Conservation (phyloP, 2,329 filamentous ascomycete genomes). For the Fusarium lyarnte region DNA sequence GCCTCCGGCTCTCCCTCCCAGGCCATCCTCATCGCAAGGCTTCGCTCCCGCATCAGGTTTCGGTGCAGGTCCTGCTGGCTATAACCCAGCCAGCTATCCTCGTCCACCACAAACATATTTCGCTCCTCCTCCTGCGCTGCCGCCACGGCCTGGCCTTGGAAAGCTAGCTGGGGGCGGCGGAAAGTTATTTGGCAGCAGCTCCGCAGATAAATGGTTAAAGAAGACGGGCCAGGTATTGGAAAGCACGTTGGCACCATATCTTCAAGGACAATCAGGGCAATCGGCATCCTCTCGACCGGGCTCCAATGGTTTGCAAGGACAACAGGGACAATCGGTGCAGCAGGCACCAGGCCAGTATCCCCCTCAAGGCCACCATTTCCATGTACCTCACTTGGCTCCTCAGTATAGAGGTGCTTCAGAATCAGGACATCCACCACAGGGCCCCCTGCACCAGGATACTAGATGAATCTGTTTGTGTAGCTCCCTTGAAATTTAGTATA, state of each 20-base stretch:
- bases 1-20: conserved; percentile 43
- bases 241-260: conserved; percentile 46
- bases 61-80: conserved; percentile 37
- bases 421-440: conserved; percentile 13
- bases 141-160: conserved; percentile 29
- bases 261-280: conserved; percentile 37
- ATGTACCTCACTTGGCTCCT: conserved; percentile 36
- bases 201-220: conserved; percentile 49
- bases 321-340: conserved; percentile 20
- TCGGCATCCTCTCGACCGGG: conserved; percentile 20
- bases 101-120: conserved; percentile 48
- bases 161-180: conserved; percentile 31
- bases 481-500: background rate
- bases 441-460: background rate
- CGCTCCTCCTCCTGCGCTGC: conserved; percentile 37
- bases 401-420: conserved; percentile 33
- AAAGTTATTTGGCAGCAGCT: conserved; percentile 47
- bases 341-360: conserved; percentile 7
- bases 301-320: conserved; percentile 15
- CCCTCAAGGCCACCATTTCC: conserved; percentile 23
- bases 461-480: background rate
- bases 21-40: conserved; percentile 39
- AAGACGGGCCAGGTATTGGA: conserved; percentile 50
- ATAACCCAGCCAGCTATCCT: conserved; percentile 43
- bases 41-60: conserved; percentile 17